Evolutionary conservation across 2,329 filamentous ascomycete species (phyloP), one percentile per base, ranked within the genome.

Genomic region (Colletotrichum sp.): DNA sequence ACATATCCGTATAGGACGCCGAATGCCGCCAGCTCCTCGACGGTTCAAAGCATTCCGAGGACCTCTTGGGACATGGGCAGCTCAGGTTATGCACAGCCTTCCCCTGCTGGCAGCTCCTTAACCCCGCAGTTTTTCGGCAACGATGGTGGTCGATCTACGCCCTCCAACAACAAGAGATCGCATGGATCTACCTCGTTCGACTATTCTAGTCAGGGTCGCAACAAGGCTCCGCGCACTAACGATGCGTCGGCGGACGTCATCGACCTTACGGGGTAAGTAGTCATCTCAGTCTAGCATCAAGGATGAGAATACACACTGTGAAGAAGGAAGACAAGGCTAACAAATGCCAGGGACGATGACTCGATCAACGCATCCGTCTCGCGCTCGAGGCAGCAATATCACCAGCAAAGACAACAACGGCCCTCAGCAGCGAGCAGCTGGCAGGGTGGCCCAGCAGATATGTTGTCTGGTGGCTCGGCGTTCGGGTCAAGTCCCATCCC

Each of bases 231-330:
- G 39, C 44, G 55, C 77, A 80, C 21, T 18, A 57, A 24, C n/a
- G 68, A 71, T 59, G 44, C 34, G 24, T 44, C 70, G 30, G 9
- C 64, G 59, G 81, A 83, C 24, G 70, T 87, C 44, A 86, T 88
- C 71, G 86, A 88, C 79, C 83, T 88, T 79, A 88, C 86, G 77
- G 85, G 85, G 83, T 86, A 83, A 75, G 81, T 76, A 15, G 7
- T 18, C 16, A 44, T 21, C n/a, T 16, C 8, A 12, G 15, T 21
- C 32, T 62, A 32, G 26, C 59, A 32, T 32, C 32, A 62, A 39
- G 62, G 32, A 39, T n/a, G 34, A 49, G 44, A 30, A 36, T 16
- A 32, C 15, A 64, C 10, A n/a, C 16, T 4, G 13, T 24, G 15
- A 10, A 12, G 18, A 30, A 21, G 16, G 49, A 80, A 15, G 69